Base-by-base conservation (phyloP, 805 yeast genomes). In the Lachancea quebecensis region DNA sequence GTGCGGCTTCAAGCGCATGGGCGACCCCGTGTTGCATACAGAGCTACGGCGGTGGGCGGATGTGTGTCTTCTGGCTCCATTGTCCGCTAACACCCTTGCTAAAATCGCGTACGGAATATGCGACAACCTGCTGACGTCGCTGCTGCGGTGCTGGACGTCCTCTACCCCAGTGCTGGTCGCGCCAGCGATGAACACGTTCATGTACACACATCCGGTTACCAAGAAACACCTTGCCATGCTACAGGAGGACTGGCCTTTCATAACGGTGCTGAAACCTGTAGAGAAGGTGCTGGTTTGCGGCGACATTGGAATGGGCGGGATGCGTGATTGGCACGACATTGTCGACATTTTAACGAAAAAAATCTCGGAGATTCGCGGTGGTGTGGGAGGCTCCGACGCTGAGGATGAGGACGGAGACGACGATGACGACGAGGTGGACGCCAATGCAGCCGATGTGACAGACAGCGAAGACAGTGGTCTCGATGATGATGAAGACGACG, bases 21-120 rank as follows among this genome's bases (percentile, higher is more conserved):
- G 82, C 41, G 93, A 85, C 60, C 85, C 90, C 1, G 82, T 84
- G 39, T 68, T 85, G 48, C 91, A 84, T 60, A 89, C 91, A 54
- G 98, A 93, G 67, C 71, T 91, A 48, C 80, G 98, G 49, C 79
- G 85, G 59, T 85, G 95, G 95, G 93, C 95, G 1, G 93, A 85
- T 65, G 74, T 85, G 16, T 74, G 85, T 48, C 62, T 85, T 38
- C 79, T 85, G 42, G 85, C 88, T 38, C 95, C 95, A 2, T 66
- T 85, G 48, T 79, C 87, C 41, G 95, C 95, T 4, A 85, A 85
- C 60, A 79, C 91, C 0, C 68, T 85, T 42, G 83, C 91, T 8
- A 85, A 85, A 55, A 72, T 85, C 16, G 73, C 89, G 0, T 73
- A 84, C 52, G 95, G 95, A 10, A 73, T 85, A 41, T 85, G 89